Evolutionary conservation across 768 basidiomycete species (phyloP), one percentile per base, ranked within the genome.

Genomic region (Rhodosporidiobolus odoratus): DNA sequence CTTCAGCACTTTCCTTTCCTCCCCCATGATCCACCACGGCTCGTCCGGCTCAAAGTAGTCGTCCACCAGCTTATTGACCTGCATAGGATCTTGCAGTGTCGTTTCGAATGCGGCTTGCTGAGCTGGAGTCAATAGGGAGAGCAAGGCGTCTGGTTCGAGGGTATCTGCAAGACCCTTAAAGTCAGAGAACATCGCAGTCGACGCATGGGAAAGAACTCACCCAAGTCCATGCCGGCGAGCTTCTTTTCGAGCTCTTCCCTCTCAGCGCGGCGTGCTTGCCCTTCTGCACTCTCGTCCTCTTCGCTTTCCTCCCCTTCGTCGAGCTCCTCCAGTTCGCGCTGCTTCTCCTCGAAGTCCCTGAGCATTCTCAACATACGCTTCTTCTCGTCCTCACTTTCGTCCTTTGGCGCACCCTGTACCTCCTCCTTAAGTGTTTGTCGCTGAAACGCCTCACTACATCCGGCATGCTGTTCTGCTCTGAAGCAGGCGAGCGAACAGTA

Each of bases 401-500:
- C 32, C 32, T 30, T 10, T 9, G 54, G 41, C 1, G 58, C 74
- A 23, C 37, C 52, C 32, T 61, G n/a, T 25, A 75, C 56, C 32
- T 77, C 76, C 35, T 67, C 66, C 17, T 60, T 10, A 25, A 77
- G 65, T 15, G 67, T 65, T 19, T 61, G 30, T 50, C 66, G 68
- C 32, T 61, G 62, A 45, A 77, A 77, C 15, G 41, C n/a, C 13
- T 75, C 74, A 9, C 67, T 59, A 60, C 76, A 77, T 13, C 35
- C 50, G 2, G 19, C 41, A 43, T 77, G 76, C 23, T 67, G 54
- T 30, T 58, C 48, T 1, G 71, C 37, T 7, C 60, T 58, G 66
- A 74, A 77, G 59, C 76, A 77, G 1, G 69, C 60, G 32, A 77
- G 67, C 12, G 74, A 72, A 65, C 76, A 77, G 70, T 77, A 77